Percentiles rank a stretch among this genome's conserved stretches.
These are phyloP conservation scores for Astrothelium subdiscretum DNA, from an alignment of 495 filamentous ascomycete species.

Conservation along the genomic window DNA sequence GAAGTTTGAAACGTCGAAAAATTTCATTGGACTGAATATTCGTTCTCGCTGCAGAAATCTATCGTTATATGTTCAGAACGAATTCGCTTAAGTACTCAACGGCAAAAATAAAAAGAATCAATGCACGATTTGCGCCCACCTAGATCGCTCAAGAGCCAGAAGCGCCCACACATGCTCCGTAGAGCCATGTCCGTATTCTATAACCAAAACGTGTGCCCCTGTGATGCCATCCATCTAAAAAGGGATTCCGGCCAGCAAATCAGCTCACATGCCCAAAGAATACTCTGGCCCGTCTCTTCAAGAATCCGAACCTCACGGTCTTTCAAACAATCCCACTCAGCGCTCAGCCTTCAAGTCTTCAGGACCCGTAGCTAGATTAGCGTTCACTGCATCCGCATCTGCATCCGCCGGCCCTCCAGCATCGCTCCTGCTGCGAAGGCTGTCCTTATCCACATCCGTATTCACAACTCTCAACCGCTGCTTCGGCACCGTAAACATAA, in stretches of 20 bases:
- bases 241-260: neutral
- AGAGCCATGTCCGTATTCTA: neutral
- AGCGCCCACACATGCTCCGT: neutral
- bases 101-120: neutral
- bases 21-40: too few relatives aligned
- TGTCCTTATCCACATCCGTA: conserved; percentile 38
- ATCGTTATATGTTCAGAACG: too few relatives aligned
- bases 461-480: conserved; percentile 82
- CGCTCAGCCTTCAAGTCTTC: neutral
- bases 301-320: too few relatives aligned
- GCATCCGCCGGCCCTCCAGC: neutral
- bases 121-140: neutral
- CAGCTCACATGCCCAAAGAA: too few relatives aligned
- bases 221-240: neutral
- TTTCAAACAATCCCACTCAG: too few relatives aligned
- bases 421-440: conserved; percentile 29
- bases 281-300: too few relatives aligned
- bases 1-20: too few relatives aligned
- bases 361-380: neutral
- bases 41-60: too few relatives aligned
- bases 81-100: neutral
- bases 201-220: neutral
- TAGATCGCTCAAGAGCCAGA: neutral
- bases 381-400: neutral
- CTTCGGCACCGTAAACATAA: conserved; percentile 87